A percentile compares a stretch with the other conserved stretches of the same genome.
Evolutionary conservation across 352 stramenopile species (phyloP).

Genomic region (Poterioochromonas sp.): DNA sequence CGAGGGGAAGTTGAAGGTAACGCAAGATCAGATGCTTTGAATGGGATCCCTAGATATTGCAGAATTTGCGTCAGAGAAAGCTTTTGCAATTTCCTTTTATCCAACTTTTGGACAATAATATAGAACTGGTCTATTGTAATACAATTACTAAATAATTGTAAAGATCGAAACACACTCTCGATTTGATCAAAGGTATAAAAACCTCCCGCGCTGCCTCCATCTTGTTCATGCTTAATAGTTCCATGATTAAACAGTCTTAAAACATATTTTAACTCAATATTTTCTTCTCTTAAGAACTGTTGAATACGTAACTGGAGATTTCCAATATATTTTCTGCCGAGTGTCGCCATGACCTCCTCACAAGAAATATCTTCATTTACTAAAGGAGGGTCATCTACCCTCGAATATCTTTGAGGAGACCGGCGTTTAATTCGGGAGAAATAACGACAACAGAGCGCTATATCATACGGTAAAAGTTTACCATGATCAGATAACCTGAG

Average conservation of each 20-base stretch:
- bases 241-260: neutral
- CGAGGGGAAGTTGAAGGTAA: neutral
- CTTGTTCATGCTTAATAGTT: neutral
- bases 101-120: neutral
- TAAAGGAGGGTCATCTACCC: too few species aligned
- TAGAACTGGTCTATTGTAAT: neutral
- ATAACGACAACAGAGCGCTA: neutral
- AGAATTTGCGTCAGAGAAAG: neutral
- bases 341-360: neutral
- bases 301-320: neutral
- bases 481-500: neutral
- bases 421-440: neutral
- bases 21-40: neutral
- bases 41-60: neutral
- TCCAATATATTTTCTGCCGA: slow-evolving; percentile 24
- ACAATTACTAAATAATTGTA: slow-evolving; percentile 34
- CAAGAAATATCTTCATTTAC: too few species aligned
- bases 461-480: slow-evolving; percentile 4
- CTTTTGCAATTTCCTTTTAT: neutral
- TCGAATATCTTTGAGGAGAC: neutral
- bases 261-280: neutral
- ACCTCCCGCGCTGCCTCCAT: neutral
- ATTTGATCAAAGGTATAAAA: slow-evolving; percentile 35
- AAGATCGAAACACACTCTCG: slow-evolving; percentile 34
- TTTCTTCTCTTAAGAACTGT: neutral